Evolutionary conservation across 2,329 filamentous ascomycete species (phyloP), one percentile per base, ranked within the genome.

Genomic region (Fusarium sp.): DNA sequence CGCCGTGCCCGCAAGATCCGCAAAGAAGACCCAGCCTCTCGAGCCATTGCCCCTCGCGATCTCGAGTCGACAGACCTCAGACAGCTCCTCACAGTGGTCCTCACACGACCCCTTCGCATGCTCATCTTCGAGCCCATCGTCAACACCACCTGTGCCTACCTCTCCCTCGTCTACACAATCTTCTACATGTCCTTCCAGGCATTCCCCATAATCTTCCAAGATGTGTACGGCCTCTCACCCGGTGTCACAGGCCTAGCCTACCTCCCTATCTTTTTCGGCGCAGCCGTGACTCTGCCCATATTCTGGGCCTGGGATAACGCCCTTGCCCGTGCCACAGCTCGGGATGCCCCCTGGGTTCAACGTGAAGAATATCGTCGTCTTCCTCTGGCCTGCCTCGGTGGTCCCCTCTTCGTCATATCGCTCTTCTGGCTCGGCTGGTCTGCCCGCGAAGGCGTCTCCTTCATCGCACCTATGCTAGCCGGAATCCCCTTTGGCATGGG

Each of bases 101-200:
- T 95, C 40, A 92, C 91, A 1, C 85, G 93, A 1, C 93, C 94
- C 0, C 81, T 95, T 7, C 87, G 91, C 29, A 96, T 96, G 93
- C 85, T 93, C 35, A 52, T 89, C 60, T 91, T 88, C 50, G 94
- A 96, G 79, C 91, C 92, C 58, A 93, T 96, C 59, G 93, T 96
- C 9, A 85, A 91, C 27, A 92, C 90, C 58, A 90, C 89, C 1
- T 94, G 91, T 80, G 79, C 89, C 78, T 95, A 94, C 80, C 85
- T 95, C 13, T 90, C 93, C 37, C 85, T 95, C 31, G 87, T 91
- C 37, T 95, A 94, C 78, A 88, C 85, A 58, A 88, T 89, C 74
- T 89, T 89, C 78, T 89, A 89, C 85, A 93, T 95, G 83, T 94
- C 91, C 78, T 94, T 96, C 76, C 90, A 94, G 80, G 92, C 92